Conservation (phyloP, 2,329 filamentous ascomycete genomes). For the Apiospora sp. region DNA sequence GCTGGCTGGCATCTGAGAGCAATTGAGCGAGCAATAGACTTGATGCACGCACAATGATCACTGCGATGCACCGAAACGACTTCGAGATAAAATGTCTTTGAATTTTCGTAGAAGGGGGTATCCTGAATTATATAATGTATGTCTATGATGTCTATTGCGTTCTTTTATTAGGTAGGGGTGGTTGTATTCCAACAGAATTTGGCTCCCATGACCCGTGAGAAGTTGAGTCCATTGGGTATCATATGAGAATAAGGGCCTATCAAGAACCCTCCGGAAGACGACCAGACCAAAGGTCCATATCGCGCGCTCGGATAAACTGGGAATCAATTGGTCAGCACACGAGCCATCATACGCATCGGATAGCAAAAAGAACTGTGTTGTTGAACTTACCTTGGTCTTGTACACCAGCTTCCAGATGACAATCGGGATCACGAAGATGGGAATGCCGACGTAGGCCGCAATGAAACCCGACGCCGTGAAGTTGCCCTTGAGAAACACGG, state of each 20-base stretch:
- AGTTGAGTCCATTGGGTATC: no score
- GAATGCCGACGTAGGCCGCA: constrained; percentile 50
- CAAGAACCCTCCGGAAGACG: constrained; percentile 26
- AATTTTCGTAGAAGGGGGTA: background rate
- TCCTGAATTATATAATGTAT: background rate
- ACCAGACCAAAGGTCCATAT: constrained; percentile 40
- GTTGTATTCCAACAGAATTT: background rate
- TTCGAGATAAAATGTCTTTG: background rate
- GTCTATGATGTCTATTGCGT: background rate
- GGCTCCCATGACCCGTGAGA: background rate
- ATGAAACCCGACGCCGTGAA: constrained; percentile 44
- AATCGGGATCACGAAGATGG: constrained; percentile 50
- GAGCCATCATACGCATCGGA: constrained; percentile 23
- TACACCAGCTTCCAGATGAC: constrained; percentile 50
- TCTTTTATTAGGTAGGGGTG: background rate
- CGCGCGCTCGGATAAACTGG: constrained; percentile 35
- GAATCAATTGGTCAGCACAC: background rate
- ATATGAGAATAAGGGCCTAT: background rate
- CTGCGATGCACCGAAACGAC: background rate
- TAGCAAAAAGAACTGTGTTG: constrained; percentile 26
- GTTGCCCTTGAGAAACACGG: constrained; percentile 37
- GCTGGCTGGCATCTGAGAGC: background rate
- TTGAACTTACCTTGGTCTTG: constrained; percentile 43
- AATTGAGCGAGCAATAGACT: background rate
- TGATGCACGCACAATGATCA: background rate